Evolutionary conservation across 2,329 filamentous ascomycete genomes (phyloP).

Genomic region (Colletotrichum coccodes): DNA sequence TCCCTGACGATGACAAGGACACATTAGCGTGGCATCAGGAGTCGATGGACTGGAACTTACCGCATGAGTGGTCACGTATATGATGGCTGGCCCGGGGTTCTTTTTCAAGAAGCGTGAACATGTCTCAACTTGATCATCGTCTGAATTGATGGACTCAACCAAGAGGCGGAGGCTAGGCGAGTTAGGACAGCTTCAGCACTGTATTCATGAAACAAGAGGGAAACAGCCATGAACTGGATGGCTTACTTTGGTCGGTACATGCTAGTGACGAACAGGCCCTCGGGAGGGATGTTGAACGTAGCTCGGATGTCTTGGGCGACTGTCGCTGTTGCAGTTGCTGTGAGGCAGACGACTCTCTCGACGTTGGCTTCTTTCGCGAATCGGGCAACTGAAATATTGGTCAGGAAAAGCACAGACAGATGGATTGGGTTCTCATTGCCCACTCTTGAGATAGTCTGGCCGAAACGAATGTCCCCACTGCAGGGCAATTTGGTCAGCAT

Average conservation of each 20-base stretch:
- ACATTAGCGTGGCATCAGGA: background rate
- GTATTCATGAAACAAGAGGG: accelerated
- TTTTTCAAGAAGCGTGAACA: constrained; percentile 59
- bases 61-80: constrained; percentile 70
- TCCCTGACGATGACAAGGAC: constrained; percentile 41
- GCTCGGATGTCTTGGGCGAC: constrained; percentile 65
- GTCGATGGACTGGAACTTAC: constrained; percentile 34
- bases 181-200: background rate
- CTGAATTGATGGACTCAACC: constrained; percentile 54
- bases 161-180: constrained; percentile 57
- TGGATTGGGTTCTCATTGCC: background rate
- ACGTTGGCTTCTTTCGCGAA: constrained; percentile 66
- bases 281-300: constrained; percentile 59
- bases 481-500: constrained; percentile 6
- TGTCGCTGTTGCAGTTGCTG: constrained; percentile 66
- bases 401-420: constrained; percentile 36
- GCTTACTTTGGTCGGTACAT: constrained; percentile 65
- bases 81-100: constrained; percentile 65
- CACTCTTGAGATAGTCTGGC: constrained; percentile 61
- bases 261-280: constrained; percentile 66
- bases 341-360: constrained; percentile 68
- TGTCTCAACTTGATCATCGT: constrained; percentile 48
- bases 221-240: too few relatives aligned
- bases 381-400: constrained; percentile 54
- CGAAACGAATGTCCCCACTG: constrained; percentile 61